Percentiles rank a stretch among this genome's conserved stretches.
phyloP scores from a whole-genome alignment of 108 stramenopile species.

The Cylindrotheca fusiformis region DNA sequence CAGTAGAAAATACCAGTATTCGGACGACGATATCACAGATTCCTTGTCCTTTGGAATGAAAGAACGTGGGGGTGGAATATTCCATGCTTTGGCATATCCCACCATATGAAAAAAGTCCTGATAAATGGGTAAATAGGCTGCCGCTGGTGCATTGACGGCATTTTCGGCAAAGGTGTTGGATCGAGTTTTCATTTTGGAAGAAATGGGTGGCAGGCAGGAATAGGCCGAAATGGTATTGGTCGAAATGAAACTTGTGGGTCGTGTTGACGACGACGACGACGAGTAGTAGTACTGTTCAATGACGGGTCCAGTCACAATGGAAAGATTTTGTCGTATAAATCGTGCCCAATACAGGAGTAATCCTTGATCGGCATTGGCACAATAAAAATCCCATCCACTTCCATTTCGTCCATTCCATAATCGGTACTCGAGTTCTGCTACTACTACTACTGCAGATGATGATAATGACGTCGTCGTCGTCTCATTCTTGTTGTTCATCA shows the following conservation, averaged over 20 bases:
- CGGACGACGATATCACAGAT: constrained; percentile 2
- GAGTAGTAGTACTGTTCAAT: constrained; percentile 14
- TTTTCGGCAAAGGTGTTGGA: constrained; percentile 7
- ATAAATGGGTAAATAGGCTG: constrained; percentile 21
- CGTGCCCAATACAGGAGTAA: constrained; percentile 34
- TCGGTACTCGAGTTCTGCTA: background rate
- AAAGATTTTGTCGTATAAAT: constrained; percentile 19
- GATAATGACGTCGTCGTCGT: too few species aligned
- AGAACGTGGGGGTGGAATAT: background rate
- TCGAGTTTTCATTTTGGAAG: background rate
- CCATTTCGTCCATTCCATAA: constrained; percentile 22
- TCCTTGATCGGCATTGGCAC: constrained; percentile 45
- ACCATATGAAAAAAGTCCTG: constrained; percentile 41
- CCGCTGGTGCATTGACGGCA: background rate
- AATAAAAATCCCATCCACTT: constrained; percentile 32
- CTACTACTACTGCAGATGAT: too few species aligned
- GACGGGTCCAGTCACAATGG: constrained; percentile 11
- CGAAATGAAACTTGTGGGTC: background rate
- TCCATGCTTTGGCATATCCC: constrained; percentile 39
- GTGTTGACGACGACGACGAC: background rate
- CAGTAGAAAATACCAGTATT: constrained; percentile 21
- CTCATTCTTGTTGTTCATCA: too few species aligned
- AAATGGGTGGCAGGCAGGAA: constrained; percentile 1
- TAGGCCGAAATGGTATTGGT: background rate
- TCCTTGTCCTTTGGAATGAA: background rate